Conservation (phyloP, 345 rosid species). For the Syzygium oleosum region DNA sequence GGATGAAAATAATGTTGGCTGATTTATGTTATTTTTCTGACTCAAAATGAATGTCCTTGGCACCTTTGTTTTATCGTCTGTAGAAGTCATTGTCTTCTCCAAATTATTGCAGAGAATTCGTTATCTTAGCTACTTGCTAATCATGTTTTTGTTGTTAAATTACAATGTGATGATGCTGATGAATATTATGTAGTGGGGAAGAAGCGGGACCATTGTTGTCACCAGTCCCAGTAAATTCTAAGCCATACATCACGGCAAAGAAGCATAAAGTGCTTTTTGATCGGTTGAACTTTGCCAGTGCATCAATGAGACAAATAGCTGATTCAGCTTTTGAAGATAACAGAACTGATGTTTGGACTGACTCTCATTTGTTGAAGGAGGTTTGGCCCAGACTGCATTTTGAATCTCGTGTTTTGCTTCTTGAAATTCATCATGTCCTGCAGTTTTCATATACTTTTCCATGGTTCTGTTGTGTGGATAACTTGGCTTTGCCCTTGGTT, state of each 20-base stretch:
- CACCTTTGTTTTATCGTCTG: neutral
- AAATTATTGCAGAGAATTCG: neutral
- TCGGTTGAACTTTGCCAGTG: conserved; percentile 10
- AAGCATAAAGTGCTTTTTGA: conserved; percentile 24
- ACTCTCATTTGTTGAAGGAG: conserved; percentile 55
- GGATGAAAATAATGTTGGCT: neutral
- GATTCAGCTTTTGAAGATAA: conserved; percentile 14
- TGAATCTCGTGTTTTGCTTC: neutral
- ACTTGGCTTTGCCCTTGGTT: neutral
- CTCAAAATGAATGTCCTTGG: neutral
- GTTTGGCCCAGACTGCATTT: conserved; percentile 13
- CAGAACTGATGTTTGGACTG: conserved; percentile 35
- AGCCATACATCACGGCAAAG: conserved; percentile 9
- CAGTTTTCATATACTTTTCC: neutral
- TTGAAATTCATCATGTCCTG: neutral
- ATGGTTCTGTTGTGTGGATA: neutral
- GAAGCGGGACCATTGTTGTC: conserved; percentile 51
- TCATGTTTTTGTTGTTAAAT: neutral
- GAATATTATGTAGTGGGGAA: conserved; percentile 48
- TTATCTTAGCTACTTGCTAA: neutral
- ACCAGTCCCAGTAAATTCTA: conserved; percentile 28
- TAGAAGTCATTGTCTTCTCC: neutral
- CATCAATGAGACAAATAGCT: conserved; percentile 5
- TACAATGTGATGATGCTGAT: neutral
- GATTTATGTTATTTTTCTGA: neutral